Conservation (phyloP, 257 asterid species). For the Capsicum rhomboideum region DNA sequence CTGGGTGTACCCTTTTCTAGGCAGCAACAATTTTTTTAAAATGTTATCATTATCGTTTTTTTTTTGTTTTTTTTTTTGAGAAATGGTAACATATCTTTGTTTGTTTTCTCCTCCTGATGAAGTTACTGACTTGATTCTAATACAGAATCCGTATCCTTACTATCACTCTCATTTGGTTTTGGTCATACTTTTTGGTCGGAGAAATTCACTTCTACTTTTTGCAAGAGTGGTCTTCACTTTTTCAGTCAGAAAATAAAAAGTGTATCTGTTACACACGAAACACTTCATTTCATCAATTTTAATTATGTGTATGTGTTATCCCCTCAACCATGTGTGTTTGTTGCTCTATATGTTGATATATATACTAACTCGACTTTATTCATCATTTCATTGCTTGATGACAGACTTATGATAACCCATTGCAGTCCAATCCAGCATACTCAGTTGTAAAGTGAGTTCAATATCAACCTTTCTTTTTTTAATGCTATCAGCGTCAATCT, state of each 20-base stretch:
- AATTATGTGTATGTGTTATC: background rate
- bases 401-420: constrained; percentile 40
- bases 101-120: background rate
- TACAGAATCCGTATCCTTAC: background rate
- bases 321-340: background rate
- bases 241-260: background rate
- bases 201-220: background rate
- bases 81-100: too few species aligned
- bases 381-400: background rate
- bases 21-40: background rate
- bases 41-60: background rate
- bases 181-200: background rate
- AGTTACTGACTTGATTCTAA: background rate
- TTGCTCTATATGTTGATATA: background rate
- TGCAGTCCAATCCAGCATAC: constrained; percentile 43
- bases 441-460: constrained; percentile 46
- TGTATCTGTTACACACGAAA: background rate
- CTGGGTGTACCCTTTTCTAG: background rate
- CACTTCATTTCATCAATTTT: background rate
- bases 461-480: background rate
- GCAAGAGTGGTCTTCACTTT: background rate
- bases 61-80: too few species aligned
- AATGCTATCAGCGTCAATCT: background rate
- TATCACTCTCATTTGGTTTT: background rate
- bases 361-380: background rate